phyloP scores from a whole-genome alignment of 768 basidiomycete genomes.

The Rhizopogon salebrosus region DNA sequence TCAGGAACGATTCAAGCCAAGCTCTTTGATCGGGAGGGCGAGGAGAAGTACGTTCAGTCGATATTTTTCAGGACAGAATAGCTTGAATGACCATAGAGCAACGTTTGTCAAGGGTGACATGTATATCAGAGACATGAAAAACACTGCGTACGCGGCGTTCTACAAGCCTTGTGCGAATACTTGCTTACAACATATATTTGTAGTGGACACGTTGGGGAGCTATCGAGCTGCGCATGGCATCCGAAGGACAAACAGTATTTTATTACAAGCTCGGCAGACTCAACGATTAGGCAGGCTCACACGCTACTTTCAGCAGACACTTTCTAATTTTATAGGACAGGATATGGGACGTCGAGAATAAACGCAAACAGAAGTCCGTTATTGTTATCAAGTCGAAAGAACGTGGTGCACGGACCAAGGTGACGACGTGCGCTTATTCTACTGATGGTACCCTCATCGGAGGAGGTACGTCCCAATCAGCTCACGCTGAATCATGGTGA shows the following conservation, averaged over 20 bases:
- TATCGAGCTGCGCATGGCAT: slow-evolving; percentile 90
- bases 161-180: slow-evolving; percentile 4
- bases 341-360: slow-evolving; percentile 93
- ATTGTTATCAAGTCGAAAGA: slow-evolving; percentile 98
- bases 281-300: slow-evolving; percentile 77
- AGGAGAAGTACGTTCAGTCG: slow-evolving; percentile 69
- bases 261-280: slow-evolving; percentile 93
- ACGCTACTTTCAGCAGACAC: not conserved
- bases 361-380: slow-evolving; percentile 90
- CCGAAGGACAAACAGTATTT: slow-evolving; percentile 81
- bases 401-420: slow-evolving; percentile 88
- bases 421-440: slow-evolving; percentile 83
- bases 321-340: slow-evolving; percentile 33
- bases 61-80: slow-evolving; percentile 25
- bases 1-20: slow-evolving; percentile 86
- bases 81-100: slow-evolving; percentile 57
- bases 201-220: slow-evolving; percentile 92
- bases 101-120: slow-evolving; percentile 92
- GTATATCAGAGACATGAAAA: slow-evolving; percentile 97
- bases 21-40: slow-evolving; percentile 88
- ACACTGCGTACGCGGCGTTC: slow-evolving; percentile 73
- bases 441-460: slow-evolving; percentile 86
- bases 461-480: slow-evolving; percentile 55
- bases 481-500: not conserved
- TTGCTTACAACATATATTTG: slow-evolving; percentile 4